Evolutionary conservation across 2,329 filamentous ascomycete species (phyloP).

Genomic region (Cercospora nicotianae): DNA sequence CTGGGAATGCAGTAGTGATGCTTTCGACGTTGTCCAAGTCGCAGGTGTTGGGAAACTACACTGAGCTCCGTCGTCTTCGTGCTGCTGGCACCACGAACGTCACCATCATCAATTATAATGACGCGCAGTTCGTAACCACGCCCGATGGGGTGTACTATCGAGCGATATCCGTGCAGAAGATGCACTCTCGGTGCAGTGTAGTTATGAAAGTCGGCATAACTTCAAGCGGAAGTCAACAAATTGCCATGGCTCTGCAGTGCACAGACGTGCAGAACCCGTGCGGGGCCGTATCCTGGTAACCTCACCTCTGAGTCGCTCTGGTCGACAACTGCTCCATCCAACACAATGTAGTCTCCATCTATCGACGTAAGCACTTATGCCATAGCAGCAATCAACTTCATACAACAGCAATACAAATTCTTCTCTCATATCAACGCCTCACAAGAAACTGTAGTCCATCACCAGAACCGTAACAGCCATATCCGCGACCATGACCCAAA

Average conservation of each 20-base stretch:
- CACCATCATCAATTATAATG: not conserved
- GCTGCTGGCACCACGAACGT: not conserved
- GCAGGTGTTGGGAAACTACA: not conserved
- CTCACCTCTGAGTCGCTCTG: not conserved
- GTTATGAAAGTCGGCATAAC: not conserved
- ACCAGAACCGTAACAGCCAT: not conserved
- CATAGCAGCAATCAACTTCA: not conserved
- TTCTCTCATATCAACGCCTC: not conserved
- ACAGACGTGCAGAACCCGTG: not conserved
- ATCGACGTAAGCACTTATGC: not conserved
- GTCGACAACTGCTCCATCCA: not conserved
- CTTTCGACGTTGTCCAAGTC: not conserved
- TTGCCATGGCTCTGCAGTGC: not conserved
- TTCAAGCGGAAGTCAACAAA: not conserved
- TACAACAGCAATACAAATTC: not conserved
- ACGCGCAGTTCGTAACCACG: not conserved
- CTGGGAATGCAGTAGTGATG: not conserved
- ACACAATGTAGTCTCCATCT: not conserved
- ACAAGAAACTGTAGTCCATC: not conserved
- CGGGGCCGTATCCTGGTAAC: not conserved
- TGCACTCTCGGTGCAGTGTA: not conserved
- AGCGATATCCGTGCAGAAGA: not conserved
- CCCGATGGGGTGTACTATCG: not conserved
- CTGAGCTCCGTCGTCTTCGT: not conserved
- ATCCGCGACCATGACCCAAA: constrained; percentile 18